Conservation (phyloP, 208 protist genomes). For the Leishmania aethiopica region DNA sequence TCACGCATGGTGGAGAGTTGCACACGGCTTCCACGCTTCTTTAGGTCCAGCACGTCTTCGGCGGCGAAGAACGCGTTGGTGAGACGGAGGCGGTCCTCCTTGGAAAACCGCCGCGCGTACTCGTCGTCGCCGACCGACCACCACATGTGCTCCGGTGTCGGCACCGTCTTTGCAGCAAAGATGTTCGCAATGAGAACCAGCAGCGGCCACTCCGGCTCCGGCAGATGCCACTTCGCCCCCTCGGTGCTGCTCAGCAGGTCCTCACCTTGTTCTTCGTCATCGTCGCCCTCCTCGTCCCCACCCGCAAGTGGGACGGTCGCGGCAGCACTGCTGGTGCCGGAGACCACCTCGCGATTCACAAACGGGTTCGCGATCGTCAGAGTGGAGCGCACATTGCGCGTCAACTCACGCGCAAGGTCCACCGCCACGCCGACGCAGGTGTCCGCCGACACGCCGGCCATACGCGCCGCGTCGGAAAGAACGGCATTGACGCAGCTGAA, state of each 20-base stretch:
- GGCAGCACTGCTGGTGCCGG: not conserved
- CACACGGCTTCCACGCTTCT: slow-evolving; percentile 36
- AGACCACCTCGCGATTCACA: slow-evolving; percentile 8
- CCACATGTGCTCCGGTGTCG: slow-evolving; percentile 71
- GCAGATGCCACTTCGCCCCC: slow-evolving; percentile 79
- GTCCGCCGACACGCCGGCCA: slow-evolving; percentile 3
- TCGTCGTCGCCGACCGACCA: slow-evolving; percentile 70
- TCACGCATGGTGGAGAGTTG: slow-evolving; percentile 62
- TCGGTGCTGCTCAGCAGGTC: slow-evolving; percentile 47
- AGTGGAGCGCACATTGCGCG: slow-evolving; percentile 25
- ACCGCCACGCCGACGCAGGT: slow-evolving; percentile 5
- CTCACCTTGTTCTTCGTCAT: slow-evolving; percentile 33
- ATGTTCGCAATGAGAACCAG: slow-evolving; percentile 66
- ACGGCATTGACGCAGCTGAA: slow-evolving; percentile 34
- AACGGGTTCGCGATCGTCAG: slow-evolving; percentile 37
- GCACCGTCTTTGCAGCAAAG: slow-evolving; percentile 37
- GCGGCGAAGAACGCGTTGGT: slow-evolving; percentile 57
- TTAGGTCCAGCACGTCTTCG: slow-evolving; percentile 24
- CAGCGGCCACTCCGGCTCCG: slow-evolving; percentile 62
- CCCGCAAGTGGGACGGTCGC: not conserved
- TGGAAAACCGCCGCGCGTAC: slow-evolving; percentile 55
- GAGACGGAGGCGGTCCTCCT: slow-evolving; percentile 38
- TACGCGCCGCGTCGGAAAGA: slow-evolving; percentile 1
- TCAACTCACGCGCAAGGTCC: slow-evolving; percentile 31
- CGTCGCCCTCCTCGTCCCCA: slow-evolving; percentile 22